Base-by-base conservation (phyloP, 306 rosid genomes). In the Dalbergia cochinchinensis region DNA sequence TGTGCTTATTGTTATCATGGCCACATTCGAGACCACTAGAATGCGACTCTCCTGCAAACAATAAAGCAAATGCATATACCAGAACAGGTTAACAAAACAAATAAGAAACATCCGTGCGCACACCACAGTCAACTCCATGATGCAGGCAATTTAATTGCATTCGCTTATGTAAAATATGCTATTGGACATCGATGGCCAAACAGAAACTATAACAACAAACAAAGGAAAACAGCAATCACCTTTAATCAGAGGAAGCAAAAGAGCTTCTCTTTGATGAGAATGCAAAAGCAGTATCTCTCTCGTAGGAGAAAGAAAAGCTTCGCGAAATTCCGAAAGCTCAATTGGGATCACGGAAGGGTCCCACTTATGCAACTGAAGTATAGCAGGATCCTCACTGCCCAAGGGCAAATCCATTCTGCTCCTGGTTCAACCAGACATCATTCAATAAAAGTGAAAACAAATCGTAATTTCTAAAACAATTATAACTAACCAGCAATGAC, bases 241-340 rank as follows among this genome's bases (percentile, higher is more conserved):
- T 59, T 86, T 73, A 60, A 58, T 5, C 58, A 94, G 90, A 69
- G 99, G 99, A 90, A 92, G 67, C 85, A 94, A 80, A 80, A 94
- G 83, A 81, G 94, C 99, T 81, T 94, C 97, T 41, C 66, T 72
- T 54, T 87, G 79, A 83, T 89, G 72, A 6, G 97, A 91, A 76
- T 86, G 91, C 86, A 94, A 82, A 78, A 92, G 85, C 54, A 94
- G 73, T 53, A 77, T 73, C 86, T 84, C 88, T 64, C 95, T 92
- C 1, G 97, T 84, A 11, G 99, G 97, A 82, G 99, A 94, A 85
- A 94, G 87, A 82, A 91, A 94, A 74, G 91, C 97, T 88, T 90
- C 82, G 2, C 88, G 97, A 66, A 88, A 94, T 48, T 92, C 97
- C 4, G 94, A 88, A 47, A 92, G 90, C 79, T 80, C 69, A 11